phyloP scores from a whole-genome alignment of 1,284 basidiomycete species.

The Moesziomyces parantarcticus region DNA sequence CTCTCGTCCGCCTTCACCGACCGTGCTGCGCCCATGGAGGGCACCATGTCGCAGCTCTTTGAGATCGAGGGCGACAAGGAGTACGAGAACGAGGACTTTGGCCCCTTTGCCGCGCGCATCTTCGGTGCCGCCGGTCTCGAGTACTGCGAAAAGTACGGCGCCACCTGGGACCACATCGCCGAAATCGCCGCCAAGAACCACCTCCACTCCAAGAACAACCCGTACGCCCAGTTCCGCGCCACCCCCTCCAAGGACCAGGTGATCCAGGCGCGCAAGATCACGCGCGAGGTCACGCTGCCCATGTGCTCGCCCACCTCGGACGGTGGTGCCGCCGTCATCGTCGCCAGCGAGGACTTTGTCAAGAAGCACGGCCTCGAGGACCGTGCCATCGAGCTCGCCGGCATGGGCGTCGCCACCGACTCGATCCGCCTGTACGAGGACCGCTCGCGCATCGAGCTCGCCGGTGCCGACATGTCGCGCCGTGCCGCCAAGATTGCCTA shows the following conservation, averaged over 20 bases:
- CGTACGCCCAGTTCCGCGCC: conserved; percentile 81
- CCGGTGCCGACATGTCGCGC: conserved; percentile 75
- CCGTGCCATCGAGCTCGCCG: conserved; percentile 78
- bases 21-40: conserved; percentile 74
- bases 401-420: conserved; percentile 62
- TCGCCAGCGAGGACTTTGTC: conserved; percentile 85
- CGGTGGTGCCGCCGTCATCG: conserved; percentile 70
- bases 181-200: conserved; percentile 84
- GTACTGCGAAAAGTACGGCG: conserved; percentile 81
- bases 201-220: conserved; percentile 82
- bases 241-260: conserved; percentile 49
- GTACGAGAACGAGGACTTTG: conserved; percentile 74
- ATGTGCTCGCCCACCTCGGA: conserved; percentile 85
- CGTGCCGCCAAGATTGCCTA: conserved; percentile 79
- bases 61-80: conserved; percentile 74
- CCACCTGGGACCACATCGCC: conserved; percentile 77
- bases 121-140: conserved; percentile 83
- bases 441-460: conserved; percentile 60
- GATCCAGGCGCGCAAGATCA: conserved; percentile 70
- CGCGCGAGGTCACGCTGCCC: conserved; percentile 80
- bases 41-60: conserved; percentile 70
- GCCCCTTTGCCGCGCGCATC: conserved; percentile 78
- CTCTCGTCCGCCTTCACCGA: conserved; percentile 79
- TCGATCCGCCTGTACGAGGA: conserved; percentile 59
- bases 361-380: conserved; percentile 80